Percentiles rank a stretch among this genome's conserved stretches.
phyloP scores from a whole-genome alignment of 179 eudicot genomes.

The Nepenthes alata region DNA sequence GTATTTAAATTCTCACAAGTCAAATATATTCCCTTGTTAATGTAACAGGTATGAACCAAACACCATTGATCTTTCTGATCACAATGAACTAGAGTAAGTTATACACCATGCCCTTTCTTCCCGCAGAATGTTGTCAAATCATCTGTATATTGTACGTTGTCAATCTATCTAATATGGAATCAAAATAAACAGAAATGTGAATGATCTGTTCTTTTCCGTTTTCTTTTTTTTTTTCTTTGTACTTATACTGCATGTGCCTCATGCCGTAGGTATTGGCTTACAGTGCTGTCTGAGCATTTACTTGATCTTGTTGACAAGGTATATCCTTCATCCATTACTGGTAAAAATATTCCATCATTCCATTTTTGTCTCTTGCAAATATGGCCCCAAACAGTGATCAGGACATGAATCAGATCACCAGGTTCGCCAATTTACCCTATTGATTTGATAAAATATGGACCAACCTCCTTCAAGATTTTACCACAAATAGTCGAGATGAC shows the following conservation, averaged over 20 bases:
- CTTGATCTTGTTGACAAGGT: constrained; percentile 98
- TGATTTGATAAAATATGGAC: too few relatives aligned
- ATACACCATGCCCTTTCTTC: background rate
- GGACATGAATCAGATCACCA: too few relatives aligned
- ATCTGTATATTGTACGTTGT: background rate
- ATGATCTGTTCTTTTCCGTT: background rate
- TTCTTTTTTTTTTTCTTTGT: background rate
- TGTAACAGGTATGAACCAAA: constrained; percentile 81
- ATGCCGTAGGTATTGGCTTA: constrained; percentile 74
- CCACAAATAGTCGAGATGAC: too few relatives aligned
- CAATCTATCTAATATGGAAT: too few relatives aligned
- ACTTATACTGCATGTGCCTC: constrained; percentile 2
- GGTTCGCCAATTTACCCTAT: too few relatives aligned
- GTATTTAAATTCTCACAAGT: constrained; percentile 2
- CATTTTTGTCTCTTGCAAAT: too few relatives aligned
- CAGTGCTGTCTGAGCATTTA: constrained; percentile 75
- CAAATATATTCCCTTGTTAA: background rate
- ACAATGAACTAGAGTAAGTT: constrained; percentile 77
- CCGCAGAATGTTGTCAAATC: background rate
- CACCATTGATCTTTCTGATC: constrained; percentile 88
- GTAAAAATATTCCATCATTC: too few relatives aligned
- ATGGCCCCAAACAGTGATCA: too few relatives aligned
- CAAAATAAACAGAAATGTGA: background rate
- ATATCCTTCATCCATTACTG: background rate
- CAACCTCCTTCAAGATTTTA: too few relatives aligned